These are phyloP conservation scores for Endocalyx cinctus DNA, from an alignment of 2,329 filamentous ascomycete genomes.

Conservation along the genomic window DNA sequence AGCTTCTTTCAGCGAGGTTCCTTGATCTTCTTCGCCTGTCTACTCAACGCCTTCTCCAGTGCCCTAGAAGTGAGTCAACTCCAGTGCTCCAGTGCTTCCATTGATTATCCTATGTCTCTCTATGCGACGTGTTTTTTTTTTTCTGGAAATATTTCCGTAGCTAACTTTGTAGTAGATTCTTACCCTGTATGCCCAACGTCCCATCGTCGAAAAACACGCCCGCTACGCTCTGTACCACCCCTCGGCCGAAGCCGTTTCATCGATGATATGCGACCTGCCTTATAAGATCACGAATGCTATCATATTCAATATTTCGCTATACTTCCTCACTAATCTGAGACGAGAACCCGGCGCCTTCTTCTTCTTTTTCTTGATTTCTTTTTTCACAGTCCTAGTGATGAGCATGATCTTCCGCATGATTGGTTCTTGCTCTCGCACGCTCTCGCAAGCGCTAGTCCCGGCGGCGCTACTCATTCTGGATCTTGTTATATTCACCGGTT, in stretches of 20 bases:
- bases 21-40: slow-evolving; percentile 80
- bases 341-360: slow-evolving; percentile 75
- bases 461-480: slow-evolving; percentile 58
- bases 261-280: slow-evolving; percentile 81
- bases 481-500: slow-evolving; percentile 67
- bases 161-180: slow-evolving; percentile 52
- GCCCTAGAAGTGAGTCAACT: slow-evolving; percentile 59
- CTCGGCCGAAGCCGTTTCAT: slow-evolving; percentile 80
- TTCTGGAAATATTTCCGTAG: slow-evolving; percentile 1
- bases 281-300: slow-evolving; percentile 74
- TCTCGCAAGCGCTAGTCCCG: slow-evolving; percentile 60
- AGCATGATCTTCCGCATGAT: slow-evolving; percentile 84
- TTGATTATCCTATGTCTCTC: slow-evolving; percentile 11
- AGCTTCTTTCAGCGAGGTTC: slow-evolving; percentile 78
- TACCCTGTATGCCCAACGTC: slow-evolving; percentile 81
- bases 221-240: slow-evolving; percentile 88
- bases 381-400: slow-evolving; percentile 70
- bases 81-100: background rate
- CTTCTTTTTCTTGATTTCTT: slow-evolving; percentile 75
- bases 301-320: slow-evolving; percentile 73
- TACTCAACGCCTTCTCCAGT: slow-evolving; percentile 80
- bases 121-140: too few relatives aligned
- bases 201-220: slow-evolving; percentile 86
- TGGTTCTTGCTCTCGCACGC: slow-evolving; percentile 67
- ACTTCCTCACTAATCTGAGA: slow-evolving; percentile 82